Evolutionary conservation across 176 grass and related monocot genomes (phyloP), one percentile per base, ranked within the genome.

Genomic region (Areca catechu): DNA sequence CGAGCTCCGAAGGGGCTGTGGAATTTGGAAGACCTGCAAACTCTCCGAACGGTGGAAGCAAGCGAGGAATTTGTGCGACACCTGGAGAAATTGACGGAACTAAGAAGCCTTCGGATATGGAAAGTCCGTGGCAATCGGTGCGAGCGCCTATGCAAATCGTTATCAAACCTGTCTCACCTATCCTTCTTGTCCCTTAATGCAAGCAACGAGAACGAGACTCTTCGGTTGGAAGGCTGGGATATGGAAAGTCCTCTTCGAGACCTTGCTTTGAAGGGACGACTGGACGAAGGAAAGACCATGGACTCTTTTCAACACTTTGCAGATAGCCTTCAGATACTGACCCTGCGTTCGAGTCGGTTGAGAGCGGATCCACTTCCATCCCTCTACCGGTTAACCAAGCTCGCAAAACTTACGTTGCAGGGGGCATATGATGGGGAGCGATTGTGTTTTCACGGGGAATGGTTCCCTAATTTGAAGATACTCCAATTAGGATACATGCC

Each of bases 161-260:
- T 89, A 65, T 83, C 75, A 30, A 74, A 73, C 57, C 61, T 89
- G 72, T n/a, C n/a, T n/a, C 48, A 20, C 67, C 67, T 88, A 28
- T 25, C 60, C 24, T 68, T 15, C 51, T 73, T 88, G 27, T 2
- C 58, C 22, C 73, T 83, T 27, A 60, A 16, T 64, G 71, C 85
- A 4, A 73, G 25, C 37, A 56, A 72, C 5, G 68, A 83, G 56
- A 30, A 69, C 57, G 66, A 73, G 48, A 0, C 77, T 15, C 75
- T 89, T 9, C n/a, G 29, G 9, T 74, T 89, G 19, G 67, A 89
- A 65, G 16, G 49, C 70, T 64, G 79, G 1, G 80, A 62, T 18
- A 1, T 23, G 1, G 3, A 23, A 1, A 68, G n/a, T 21, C 30
- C 56, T 52, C 67, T 89, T 53, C 43, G 73, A 25, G 79, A 73